These are phyloP conservation scores for Globisporangium spiculum DNA, from an alignment of 352 stramenopile genomes.

Conservation along the genomic window DNA sequence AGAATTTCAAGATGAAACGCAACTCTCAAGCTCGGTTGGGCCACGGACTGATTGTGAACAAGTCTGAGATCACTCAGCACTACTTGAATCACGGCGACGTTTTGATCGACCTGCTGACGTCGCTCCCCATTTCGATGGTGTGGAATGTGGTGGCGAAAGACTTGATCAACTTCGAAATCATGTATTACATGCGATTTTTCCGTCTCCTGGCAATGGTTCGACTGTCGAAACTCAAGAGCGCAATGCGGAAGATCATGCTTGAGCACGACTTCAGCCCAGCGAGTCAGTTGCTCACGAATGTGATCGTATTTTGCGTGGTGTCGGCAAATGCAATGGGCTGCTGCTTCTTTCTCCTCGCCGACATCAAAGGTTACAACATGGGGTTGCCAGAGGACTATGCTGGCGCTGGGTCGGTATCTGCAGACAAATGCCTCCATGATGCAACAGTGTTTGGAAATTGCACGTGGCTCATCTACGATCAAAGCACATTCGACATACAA, in stretches of 20 bases:
- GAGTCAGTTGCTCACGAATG: slow-evolving; percentile 21
- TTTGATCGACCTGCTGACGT: slow-evolving; percentile 15
- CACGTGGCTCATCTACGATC: slow-evolving; percentile 71
- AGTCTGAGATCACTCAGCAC: slow-evolving; percentile 5
- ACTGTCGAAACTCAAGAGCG: slow-evolving; percentile 16
- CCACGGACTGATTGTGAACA: slow-evolving; percentile 1
- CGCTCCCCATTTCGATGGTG: slow-evolving; percentile 22
- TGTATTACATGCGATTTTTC: slow-evolving; percentile 23
- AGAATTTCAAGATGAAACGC: not conserved
- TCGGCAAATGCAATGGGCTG: slow-evolving; percentile 20
- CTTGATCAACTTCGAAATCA: slow-evolving; percentile 10
- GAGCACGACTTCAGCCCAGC: slow-evolving; percentile 24
- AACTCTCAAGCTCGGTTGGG: not conserved
- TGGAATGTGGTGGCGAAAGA: slow-evolving; percentile 23
- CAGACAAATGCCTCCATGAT: slow-evolving; percentile 41
- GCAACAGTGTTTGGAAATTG: slow-evolving; percentile 56
- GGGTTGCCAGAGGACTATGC: slow-evolving; percentile 6
- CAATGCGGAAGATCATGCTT: slow-evolving; percentile 31
- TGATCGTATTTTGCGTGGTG: slow-evolving; percentile 14
- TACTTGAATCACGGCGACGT: slow-evolving; percentile 20
- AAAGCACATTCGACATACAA: slow-evolving; percentile 55
- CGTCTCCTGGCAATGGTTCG: slow-evolving; percentile 20
- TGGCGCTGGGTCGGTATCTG: slow-evolving; percentile 27
- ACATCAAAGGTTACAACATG: slow-evolving; percentile 10
- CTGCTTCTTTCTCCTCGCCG: slow-evolving; percentile 25